Evolutionary conservation across 495 filamentous ascomycete genomes (phyloP).

Genomic region (Penicillium nucicola): DNA sequence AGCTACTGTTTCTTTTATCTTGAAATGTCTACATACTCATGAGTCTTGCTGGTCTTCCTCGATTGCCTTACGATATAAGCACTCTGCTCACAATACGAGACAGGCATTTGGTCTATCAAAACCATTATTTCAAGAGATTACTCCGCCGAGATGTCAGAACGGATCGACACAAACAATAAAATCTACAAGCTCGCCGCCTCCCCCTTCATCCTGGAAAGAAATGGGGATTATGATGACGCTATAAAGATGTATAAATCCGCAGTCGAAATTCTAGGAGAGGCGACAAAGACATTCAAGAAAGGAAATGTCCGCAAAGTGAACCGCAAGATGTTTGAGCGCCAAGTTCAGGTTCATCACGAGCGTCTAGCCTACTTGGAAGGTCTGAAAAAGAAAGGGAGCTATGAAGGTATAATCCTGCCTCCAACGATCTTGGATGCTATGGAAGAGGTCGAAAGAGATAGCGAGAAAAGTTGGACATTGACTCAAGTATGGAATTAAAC

Average conservation of each 20-base stretch:
- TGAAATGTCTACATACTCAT: neutral
- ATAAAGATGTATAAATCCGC: slow-evolving; percentile 20
- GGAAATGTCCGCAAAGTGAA: slow-evolving; percentile 10
- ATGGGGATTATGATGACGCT: slow-evolving; percentile 33
- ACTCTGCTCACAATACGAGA: neutral
- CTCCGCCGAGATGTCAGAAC: neutral
- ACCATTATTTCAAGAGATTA: too few species aligned
- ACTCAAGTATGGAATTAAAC: slow-evolving; percentile 14
- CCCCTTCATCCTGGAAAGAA: slow-evolving; percentile 11
- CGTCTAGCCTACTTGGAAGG: slow-evolving; percentile 10
- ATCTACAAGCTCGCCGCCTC: slow-evolving; percentile 20
- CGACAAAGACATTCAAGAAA: slow-evolving; percentile 13
- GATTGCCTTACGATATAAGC: too few species aligned
- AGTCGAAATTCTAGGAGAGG: slow-evolving; percentile 12
- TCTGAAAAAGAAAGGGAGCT: slow-evolving; percentile 6
- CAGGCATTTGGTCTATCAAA: too few species aligned
- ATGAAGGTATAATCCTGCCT: slow-evolving; percentile 6
- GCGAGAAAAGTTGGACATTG: slow-evolving; percentile 6
- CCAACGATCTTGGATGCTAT: slow-evolving; percentile 11
- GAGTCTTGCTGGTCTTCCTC: too few species aligned
- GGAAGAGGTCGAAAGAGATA: slow-evolving; percentile 6
- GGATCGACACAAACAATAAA: slow-evolving; percentile 11
- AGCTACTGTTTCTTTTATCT: neutral
- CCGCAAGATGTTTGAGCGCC: slow-evolving; percentile 20
- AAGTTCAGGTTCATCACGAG: slow-evolving; percentile 13